phyloP scores from a whole-genome alignment of 768 basidiomycete species.

The Tylopilus subfusipes region DNA sequence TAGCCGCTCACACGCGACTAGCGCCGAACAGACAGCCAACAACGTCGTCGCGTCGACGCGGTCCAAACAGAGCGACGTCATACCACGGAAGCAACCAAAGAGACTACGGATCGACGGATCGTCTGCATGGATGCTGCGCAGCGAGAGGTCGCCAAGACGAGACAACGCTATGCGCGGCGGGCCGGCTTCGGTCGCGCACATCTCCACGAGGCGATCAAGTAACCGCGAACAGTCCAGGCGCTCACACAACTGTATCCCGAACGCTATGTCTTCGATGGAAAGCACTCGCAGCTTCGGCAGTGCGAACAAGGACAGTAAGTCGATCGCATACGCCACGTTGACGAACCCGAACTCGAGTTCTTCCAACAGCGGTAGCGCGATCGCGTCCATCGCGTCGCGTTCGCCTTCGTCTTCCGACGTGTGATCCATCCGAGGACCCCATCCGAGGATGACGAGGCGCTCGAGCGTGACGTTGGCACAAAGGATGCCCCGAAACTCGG shows the following conservation, averaged over 20 bases:
- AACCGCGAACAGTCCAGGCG: conserved; percentile 36
- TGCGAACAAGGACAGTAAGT: conserved; percentile 37
- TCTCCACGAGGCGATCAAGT: conserved; percentile 32
- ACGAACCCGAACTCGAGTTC: conserved; percentile 43
- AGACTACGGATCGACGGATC: conserved; percentile 1
- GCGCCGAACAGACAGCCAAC: conserved; percentile 1
- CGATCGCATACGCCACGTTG: conserved; percentile 37
- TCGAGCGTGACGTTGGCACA: conserved; percentile 37
- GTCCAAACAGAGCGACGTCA: conserved; percentile 10
- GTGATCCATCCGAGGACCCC: conserved; percentile 42
- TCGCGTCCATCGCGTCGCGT: conserved; percentile 4
- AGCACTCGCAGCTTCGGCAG: conserved; percentile 39
- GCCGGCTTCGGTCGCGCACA: background rate
- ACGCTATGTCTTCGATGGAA: conserved; percentile 46
- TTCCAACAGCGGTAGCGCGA: conserved; percentile 31
- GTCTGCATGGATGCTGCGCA: conserved; percentile 9
- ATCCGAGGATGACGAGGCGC: conserved; percentile 48
- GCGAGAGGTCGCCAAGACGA: conserved; percentile 6
- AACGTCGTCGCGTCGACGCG: conserved; percentile 2
- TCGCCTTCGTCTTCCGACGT: background rate
- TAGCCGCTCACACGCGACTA: conserved; percentile 5
- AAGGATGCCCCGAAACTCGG: conserved; percentile 45
- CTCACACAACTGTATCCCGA: conserved; percentile 33
- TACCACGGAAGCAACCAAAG: background rate
- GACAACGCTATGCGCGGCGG: conserved; percentile 1